A percentile compares a stretch with the other conserved stretches of the same genome.
Conservation (phyloP, 176 grass and related monocot genomes). For the Aegilops speltoides region DNA sequence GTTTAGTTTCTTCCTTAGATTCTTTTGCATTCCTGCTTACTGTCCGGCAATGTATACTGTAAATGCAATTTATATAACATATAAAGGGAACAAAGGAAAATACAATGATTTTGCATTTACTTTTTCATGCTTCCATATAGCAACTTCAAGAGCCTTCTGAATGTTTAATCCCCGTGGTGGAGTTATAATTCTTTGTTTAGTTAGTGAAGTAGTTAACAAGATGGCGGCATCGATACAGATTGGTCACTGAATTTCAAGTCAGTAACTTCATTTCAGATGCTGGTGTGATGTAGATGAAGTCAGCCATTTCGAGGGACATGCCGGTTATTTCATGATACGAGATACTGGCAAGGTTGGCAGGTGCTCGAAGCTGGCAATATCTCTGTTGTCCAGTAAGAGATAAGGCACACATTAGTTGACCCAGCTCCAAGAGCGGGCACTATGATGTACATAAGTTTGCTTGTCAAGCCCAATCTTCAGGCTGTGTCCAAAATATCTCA, state of each 20-base stretch:
- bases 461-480: conserved; percentile 8
- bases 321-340: not conserved
- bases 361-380: conserved; percentile 11
- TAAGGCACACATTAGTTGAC: conserved; percentile 19
- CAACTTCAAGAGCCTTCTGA: conserved; percentile 23
- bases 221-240: conserved; percentile 6
- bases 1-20: conserved; percentile 39
- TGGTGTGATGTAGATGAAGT: conserved; percentile 13
- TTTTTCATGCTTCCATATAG: conserved; percentile 21
- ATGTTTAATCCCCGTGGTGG: not conserved
- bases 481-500: not conserved
- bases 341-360: not conserved
- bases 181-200: not conserved
- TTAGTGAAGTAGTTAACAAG: not conserved
- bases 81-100: conserved; percentile 40
- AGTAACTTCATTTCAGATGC: conserved; percentile 15
- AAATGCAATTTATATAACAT: conserved; percentile 49
- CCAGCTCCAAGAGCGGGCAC: conserved; percentile 26
- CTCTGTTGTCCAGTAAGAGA: not conserved
- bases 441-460: not conserved
- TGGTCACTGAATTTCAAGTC: conserved; percentile 10
- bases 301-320: conserved; percentile 8
- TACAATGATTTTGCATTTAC: conserved; percentile 24
- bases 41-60: conserved; percentile 49
- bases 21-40: conserved; percentile 23